These are phyloP conservation scores for Shiraia bambusicola DNA, from an alignment of 2,329 filamentous ascomycete genomes.

Conservation along the genomic window DNA sequence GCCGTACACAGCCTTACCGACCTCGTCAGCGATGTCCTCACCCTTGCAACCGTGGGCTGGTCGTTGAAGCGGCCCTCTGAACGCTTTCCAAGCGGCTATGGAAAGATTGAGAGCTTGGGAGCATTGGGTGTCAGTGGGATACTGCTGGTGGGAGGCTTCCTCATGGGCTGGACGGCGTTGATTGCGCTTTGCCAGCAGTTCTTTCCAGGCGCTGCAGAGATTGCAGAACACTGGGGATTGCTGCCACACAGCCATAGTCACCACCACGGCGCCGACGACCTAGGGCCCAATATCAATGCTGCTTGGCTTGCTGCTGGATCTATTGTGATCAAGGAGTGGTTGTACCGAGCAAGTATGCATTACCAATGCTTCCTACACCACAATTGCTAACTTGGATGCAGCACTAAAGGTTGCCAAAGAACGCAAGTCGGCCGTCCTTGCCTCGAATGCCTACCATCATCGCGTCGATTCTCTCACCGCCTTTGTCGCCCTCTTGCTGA, in stretches of 20 bases:
- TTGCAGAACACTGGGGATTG: slow-evolving; percentile 47
- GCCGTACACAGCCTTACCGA: slow-evolving; percentile 95
- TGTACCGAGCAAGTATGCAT: slow-evolving; percentile 83
- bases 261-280: slow-evolving; percentile 58
- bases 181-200: slow-evolving; percentile 58
- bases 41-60: slow-evolving; percentile 90
- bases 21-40: slow-evolving; percentile 91
- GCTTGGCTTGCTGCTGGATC: slow-evolving; percentile 92
- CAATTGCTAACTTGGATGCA: slow-evolving; percentile 45
- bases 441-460: slow-evolving; percentile 95
- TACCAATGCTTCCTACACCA: neutral
- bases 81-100: slow-evolving; percentile 86
- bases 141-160: slow-evolving; percentile 82
- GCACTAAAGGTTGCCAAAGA: slow-evolving; percentile 94
- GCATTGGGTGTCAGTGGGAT: slow-evolving; percentile 91
- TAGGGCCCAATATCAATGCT: slow-evolving; percentile 83
- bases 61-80: slow-evolving; percentile 82
- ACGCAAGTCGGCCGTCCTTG: slow-evolving; percentile 91
- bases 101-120: slow-evolving; percentile 95
- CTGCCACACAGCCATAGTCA: slow-evolving; percentile 62
- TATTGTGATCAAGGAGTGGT: slow-evolving; percentile 91
- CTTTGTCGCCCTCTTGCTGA: slow-evolving; percentile 86
- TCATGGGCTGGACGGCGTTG: slow-evolving; percentile 75
- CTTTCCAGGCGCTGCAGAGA: slow-evolving; percentile 49
- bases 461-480: slow-evolving; percentile 94